Evolutionary conservation across 805 yeast genomes (phyloP), one percentile per base, ranked within the genome.

Genomic region (Kodamaea kaohsiungensis): DNA sequence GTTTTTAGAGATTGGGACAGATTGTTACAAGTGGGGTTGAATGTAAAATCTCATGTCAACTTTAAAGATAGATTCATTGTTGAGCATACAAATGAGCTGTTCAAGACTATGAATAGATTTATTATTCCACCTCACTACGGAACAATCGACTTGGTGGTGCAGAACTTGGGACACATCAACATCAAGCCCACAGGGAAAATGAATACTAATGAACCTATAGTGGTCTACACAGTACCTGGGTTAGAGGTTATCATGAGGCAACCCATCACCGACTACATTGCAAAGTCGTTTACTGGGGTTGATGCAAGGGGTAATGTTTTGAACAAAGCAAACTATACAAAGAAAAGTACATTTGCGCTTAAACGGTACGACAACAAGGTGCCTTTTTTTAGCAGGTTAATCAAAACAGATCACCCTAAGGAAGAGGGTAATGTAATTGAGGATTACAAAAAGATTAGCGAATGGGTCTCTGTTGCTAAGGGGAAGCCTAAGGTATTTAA

Each of bases 81-180:
- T 2, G 9, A 46, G 7, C 56, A 59, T 27, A 62, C 77, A 58
- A 68, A 64, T 0, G 51, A 58, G 2, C 56, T 57, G 25, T 53
- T 68, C 13, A 56, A 54, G n/a, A 69, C 83, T 54, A 56, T 39
- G 58, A 55, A 30, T 52, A 42, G 61, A 47, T 85, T 78, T 57
- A 73, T 81, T 1, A 73, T 88, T 2, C 93, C 95, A 0, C 89
- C 90, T n/a, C 88, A 88, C 60, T 73, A 69, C 55, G 93, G 93
- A 0, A 65, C 80, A 3, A 70, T 88, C 8, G 96, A 88, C 61
- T 61, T 88, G 25, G 87, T 88, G 1, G 59, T 88, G 8, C 82
- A 81, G 51, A 84, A 84, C 56, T 64, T 85, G n/a, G 95, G 95
- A 0, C 85, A 78, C 59, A 57, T 88, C 1, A 79, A 83, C 38